Conservation (phyloP, 2,329 filamentous ascomycete genomes). For the Lecanicillium sp. region DNA sequence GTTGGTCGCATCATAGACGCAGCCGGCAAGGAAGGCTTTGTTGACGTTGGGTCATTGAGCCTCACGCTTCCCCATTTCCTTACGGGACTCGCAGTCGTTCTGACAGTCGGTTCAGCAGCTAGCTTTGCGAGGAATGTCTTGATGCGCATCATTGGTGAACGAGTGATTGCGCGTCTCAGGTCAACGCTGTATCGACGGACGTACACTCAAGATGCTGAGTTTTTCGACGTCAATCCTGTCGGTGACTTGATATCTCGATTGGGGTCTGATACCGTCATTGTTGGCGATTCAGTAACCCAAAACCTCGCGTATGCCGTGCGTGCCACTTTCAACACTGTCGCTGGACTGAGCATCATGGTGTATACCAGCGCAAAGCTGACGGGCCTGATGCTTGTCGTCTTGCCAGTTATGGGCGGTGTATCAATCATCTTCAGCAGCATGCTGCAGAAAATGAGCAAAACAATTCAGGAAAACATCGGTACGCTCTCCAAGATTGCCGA, state of each 20-base stretch:
- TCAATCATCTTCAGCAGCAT: slow-evolving; percentile 87
- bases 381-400: slow-evolving; percentile 74
- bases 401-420: slow-evolving; percentile 81
- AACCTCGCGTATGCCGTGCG: slow-evolving; percentile 92
- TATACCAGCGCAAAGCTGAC: slow-evolving; percentile 90
- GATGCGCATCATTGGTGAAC: slow-evolving; percentile 86
- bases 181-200: slow-evolving; percentile 90
- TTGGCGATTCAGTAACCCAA: slow-evolving; percentile 96
- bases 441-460: slow-evolving; percentile 80
- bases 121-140: slow-evolving; percentile 94
- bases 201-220: slow-evolving; percentile 92
- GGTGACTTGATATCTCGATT: slow-evolving; percentile 93
- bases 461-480: slow-evolving; percentile 89
- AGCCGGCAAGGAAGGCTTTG: slow-evolving; percentile 63
- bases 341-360: slow-evolving; percentile 89
- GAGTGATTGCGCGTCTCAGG: slow-evolving; percentile 82
- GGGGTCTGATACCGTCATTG: slow-evolving; percentile 93
- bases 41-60: slow-evolving; percentile 69
- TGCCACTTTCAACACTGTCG: slow-evolving; percentile 78
- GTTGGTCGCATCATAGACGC: slow-evolving; percentile 94
- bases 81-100: slow-evolving; percentile 62
- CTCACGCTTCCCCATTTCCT: slow-evolving; percentile 85
- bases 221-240: slow-evolving; percentile 96
- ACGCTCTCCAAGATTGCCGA: slow-evolving; percentile 94
- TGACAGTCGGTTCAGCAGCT: slow-evolving; percentile 76